A percentile compares a stretch with the other conserved stretches of the same genome.
These are phyloP conservation scores for Syncephalastrum sp. DNA, from an alignment of 371 early-diverging fungal genomes.

Conservation along the genomic window DNA sequence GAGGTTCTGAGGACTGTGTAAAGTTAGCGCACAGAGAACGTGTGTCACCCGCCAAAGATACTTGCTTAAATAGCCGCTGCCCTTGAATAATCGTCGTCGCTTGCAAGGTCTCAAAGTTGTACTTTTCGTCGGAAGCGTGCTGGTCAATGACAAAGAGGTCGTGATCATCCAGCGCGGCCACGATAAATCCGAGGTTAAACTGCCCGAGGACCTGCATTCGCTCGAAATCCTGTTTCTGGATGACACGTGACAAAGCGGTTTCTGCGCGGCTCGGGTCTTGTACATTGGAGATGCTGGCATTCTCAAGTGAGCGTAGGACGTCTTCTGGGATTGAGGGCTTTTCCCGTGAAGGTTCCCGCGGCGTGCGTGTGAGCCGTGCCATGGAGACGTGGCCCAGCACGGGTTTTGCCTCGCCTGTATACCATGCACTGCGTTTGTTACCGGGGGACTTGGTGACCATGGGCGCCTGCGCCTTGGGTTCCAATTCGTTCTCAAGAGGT, in stretches of 20 bases:
- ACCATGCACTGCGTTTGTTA: conserved; percentile 1
- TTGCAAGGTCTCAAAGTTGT: conserved; percentile 88
- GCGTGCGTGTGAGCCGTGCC: neutral
- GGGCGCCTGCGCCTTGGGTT: neutral
- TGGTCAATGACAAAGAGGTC: conserved; percentile 97
- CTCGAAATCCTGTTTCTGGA: conserved; percentile 81
- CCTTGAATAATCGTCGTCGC: conserved; percentile 57
- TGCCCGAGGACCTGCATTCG: conserved; percentile 92
- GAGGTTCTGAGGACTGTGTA: conserved; percentile 39
- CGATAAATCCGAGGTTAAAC: conserved; percentile 98
- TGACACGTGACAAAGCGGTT: conserved; percentile 56
- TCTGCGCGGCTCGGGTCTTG: conserved; percentile 52
- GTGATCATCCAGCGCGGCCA: conserved; percentile 60
- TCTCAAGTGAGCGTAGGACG: neutral
- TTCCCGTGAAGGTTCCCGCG: neutral
- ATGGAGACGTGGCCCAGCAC: conserved; percentile 1
- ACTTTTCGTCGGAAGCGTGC: conserved; percentile 99
- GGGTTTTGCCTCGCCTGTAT: conserved; percentile 1
- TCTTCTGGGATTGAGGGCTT: neutral
- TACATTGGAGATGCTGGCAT: conserved; percentile 43
- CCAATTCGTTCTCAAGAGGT: neutral
- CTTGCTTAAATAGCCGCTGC: conserved; percentile 54
- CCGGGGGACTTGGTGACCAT: neutral
- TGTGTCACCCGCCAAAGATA: neutral
- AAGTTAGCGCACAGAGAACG: neutral